Base-by-base conservation (phyloP, 2,329 filamentous ascomycete genomes). In the Beauveria brongniartii region DNA sequence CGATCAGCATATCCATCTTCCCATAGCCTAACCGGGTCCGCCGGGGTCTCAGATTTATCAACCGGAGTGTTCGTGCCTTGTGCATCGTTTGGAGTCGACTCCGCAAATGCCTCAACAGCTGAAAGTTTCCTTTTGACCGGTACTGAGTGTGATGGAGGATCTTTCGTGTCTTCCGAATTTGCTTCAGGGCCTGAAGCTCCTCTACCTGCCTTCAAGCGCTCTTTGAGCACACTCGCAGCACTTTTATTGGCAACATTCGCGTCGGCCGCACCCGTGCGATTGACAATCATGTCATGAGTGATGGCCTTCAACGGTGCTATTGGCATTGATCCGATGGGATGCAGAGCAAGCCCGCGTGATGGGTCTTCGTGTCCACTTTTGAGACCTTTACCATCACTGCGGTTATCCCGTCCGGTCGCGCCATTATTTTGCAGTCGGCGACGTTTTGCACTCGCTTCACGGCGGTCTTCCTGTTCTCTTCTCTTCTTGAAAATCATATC, bases 1-100 rank as follows among this genome's bases (percentile, higher is more conserved):
- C 94, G 85, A 74, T 97, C 93, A 55, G 89, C 87, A 72, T 99
- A 99, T 8, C 94, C 94, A 57, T 92, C 87, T 70, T 99, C 94
- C 94, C 94, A 99, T 14, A 99, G 79, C 62, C 88, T 85, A 57
- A 99, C 90, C 20, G 87, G 91, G 70, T 99, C 94, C 63, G 86
- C 80, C 2, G 89, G 85, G 20, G 83, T 82, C 46, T 88, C 86
- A 2, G 71, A 68, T 14, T 78, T 75, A 22, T 82, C 75, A 46
- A 77, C 71, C 6, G 79, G 72, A 16, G 79, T 78, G 53, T 75
- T 75, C 40, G 80, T 72, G 34, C 74, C 71, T 7, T 73, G 67
- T 3, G 72, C 83, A 63, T 78, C 84, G 59, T 81, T 79, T 41
- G 81, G 83, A 9, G 87, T 82, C 1, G 85, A 86, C n/a, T 78